Percentiles rank a stretch among this genome's conserved stretches.
Conservation (phyloP, 140 eudicot genomes). For the Ambrosia hybrid region DNA sequence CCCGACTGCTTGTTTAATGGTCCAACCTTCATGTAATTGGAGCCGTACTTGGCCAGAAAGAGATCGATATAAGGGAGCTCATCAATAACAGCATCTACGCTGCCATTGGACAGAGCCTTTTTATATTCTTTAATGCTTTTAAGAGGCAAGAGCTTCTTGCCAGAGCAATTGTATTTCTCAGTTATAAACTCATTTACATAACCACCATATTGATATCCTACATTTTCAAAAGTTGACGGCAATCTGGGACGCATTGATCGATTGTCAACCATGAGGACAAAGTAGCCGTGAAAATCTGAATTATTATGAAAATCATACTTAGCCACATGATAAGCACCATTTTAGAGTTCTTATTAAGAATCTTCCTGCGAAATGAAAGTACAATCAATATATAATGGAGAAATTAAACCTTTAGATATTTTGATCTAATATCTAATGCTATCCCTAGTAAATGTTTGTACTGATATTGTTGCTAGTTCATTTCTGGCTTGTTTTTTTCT, state of each 20-base stretch:
- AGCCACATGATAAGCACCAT: too few relatives aligned
- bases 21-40: constrained; percentile 15
- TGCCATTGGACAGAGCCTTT: background rate
- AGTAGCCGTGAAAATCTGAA: background rate
- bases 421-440: background rate
- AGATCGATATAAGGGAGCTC: background rate
- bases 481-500: too few relatives aligned
- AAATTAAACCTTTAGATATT: too few relatives aligned
- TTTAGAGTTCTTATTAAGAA: too few relatives aligned
- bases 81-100: background rate
- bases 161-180: background rate
- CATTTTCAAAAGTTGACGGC: background rate
- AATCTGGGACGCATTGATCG: background rate
- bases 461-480: background rate
- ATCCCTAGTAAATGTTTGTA: background rate
- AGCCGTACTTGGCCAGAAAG: too few relatives aligned
- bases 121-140: background rate
- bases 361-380: too few relatives aligned
- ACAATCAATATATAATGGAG: background rate
- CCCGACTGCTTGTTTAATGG: constrained; percentile 8
- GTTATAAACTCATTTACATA: background rate
- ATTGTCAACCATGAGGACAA: constrained; percentile 14
- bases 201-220: constrained; percentile 1
- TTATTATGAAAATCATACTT: too few relatives aligned
- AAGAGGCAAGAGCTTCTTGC: background rate